Evolutionary conservation across 2,329 filamentous ascomycete species (phyloP).

Genomic region (Botrytis pseudocinerea): DNA sequence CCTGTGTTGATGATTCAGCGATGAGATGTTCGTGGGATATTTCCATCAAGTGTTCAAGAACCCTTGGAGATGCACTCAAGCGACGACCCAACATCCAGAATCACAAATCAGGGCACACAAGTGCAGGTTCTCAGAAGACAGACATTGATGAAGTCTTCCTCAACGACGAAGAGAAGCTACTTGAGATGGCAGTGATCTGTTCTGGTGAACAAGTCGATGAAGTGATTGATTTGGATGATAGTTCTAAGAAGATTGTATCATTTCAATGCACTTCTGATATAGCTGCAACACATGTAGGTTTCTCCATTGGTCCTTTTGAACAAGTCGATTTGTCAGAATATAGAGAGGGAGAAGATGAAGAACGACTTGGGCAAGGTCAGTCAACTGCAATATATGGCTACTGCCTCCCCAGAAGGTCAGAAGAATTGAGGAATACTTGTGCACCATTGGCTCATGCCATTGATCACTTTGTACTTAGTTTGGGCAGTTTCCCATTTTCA

Average conservation of each 20-base stretch:
- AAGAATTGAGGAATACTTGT: slow-evolving; percentile 85
- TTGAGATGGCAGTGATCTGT: slow-evolving; percentile 89
- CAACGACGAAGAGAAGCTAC: slow-evolving; percentile 76
- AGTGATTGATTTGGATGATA: slow-evolving; percentile 71
- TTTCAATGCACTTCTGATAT: slow-evolving; percentile 77
- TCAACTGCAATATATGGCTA: slow-evolving; percentile 89
- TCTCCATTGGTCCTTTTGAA: slow-evolving; percentile 93
- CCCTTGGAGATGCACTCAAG: slow-evolving; percentile 73
- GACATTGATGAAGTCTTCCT: slow-evolving; percentile 42
- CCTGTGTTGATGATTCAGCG: slow-evolving; percentile 84
- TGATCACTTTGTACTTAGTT: slow-evolving; percentile 87
- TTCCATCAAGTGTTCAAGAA: slow-evolving; percentile 81
- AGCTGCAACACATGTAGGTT: slow-evolving; percentile 86
- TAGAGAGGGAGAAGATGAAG: slow-evolving; percentile 86
- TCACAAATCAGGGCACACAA: slow-evolving; percentile 26
- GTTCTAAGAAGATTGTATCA: slow-evolving; percentile 81
- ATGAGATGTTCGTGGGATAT: slow-evolving; percentile 85
- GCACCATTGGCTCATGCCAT: slow-evolving; percentile 81
- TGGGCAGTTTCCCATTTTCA: slow-evolving; percentile 86
- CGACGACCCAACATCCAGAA: slow-evolving; percentile 44
- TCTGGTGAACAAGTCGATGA: slow-evolving; percentile 89
- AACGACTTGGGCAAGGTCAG: slow-evolving; percentile 77
- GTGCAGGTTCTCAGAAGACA: slow-evolving; percentile 26
- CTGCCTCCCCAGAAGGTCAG: slow-evolving; percentile 78
- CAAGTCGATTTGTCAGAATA: slow-evolving; percentile 87